Percentiles rank a stretch among this genome's conserved stretches.
phyloP scores from a whole-genome alignment of 108 stramenopile species.

The Schizochytrium sp. region DNA sequence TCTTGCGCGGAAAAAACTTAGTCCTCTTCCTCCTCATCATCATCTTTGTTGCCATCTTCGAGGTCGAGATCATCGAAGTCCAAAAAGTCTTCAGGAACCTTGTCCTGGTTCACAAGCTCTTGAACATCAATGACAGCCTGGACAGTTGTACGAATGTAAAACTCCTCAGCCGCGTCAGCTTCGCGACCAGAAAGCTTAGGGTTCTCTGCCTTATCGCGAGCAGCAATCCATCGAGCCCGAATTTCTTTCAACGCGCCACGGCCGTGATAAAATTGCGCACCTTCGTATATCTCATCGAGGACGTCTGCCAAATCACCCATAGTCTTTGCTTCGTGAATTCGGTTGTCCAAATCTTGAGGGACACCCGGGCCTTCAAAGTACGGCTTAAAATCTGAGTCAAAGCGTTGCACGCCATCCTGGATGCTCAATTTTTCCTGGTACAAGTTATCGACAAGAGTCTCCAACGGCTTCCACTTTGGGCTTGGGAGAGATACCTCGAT shows the following conservation, averaged over 20 bases:
- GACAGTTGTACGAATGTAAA: background rate
- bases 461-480: background rate
- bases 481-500: constrained; percentile 11
- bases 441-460: constrained; percentile 31
- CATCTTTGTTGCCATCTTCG: constrained; percentile 14
- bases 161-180: background rate
- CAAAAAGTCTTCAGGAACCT: constrained; percentile 45
- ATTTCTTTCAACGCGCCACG: constrained; percentile 5
- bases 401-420: background rate
- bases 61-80: constrained; percentile 50
- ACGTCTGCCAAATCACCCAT: constrained; percentile 42
- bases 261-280: constrained; percentile 32
- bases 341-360: background rate
- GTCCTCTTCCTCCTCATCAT: constrained; percentile 19
- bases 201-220: constrained; percentile 19
- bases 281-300: constrained; percentile 50
- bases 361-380: constrained; percentile 25
- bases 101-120: constrained; percentile 52
- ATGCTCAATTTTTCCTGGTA: constrained; percentile 19
- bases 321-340: background rate
- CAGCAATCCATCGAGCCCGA: background rate
- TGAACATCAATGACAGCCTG: constrained; percentile 46
- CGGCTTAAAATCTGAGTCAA: background rate
- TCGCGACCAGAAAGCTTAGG: background rate
- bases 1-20: no score